Evolutionary conservation across 257 asterid species (phyloP).

Genomic region (Gardenia jasminoides): DNA sequence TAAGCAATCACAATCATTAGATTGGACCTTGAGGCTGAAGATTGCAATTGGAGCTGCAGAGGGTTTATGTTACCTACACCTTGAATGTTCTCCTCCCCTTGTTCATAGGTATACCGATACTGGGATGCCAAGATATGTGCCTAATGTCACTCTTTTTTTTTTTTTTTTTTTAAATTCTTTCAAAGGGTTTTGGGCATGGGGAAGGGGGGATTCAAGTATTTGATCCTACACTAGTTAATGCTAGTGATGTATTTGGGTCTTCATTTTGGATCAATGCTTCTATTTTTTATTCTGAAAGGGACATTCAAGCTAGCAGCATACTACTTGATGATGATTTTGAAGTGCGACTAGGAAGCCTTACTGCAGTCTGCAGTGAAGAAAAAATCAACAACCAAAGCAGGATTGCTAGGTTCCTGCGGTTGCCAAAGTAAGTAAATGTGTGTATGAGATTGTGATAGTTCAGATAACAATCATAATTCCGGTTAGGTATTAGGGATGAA

Average conservation of each 20-base stretch:
- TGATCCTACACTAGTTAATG: no score
- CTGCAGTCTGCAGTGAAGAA: background rate
- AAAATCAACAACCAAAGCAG: background rate
- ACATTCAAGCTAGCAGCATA: constrained; percentile 19
- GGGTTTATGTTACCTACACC: constrained; percentile 11
- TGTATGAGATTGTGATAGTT: no score
- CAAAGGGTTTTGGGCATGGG: background rate
- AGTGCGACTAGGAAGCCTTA: constrained; percentile 19
- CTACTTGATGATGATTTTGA: constrained; percentile 9
- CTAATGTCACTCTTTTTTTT: no score
- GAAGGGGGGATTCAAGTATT: background rate
- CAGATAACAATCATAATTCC: no score
- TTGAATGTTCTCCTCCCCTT: constrained; percentile 9
- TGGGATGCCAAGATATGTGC: background rate
- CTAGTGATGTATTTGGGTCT: no score
- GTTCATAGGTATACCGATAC: constrained; percentile 14
- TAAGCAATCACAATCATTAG: background rate
- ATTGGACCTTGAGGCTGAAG: constrained; percentile 11
- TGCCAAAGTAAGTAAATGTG: background rate
- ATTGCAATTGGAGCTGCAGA: constrained; percentile 18
- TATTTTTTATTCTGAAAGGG: background rate
- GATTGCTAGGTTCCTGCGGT: constrained; percentile 3
- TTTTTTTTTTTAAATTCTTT: no score
- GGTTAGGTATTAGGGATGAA: no score
- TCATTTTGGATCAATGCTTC: background rate